Conservation (phyloP, 1,284 basidiomycete genomes). For the Ganoderma sp. region DNA sequence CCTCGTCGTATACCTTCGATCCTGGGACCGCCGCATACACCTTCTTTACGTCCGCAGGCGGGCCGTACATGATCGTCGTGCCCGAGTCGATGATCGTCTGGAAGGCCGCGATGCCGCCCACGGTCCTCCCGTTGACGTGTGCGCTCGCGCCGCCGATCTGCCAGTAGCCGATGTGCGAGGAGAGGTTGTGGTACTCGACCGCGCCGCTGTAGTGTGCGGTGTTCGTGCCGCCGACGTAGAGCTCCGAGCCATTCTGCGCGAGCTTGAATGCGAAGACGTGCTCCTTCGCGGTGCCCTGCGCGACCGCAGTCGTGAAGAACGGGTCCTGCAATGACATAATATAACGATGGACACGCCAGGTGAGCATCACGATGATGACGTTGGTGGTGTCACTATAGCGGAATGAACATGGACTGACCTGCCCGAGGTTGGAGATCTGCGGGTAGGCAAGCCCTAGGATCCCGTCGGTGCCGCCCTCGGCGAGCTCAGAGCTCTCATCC, state of each 20-base stretch:
- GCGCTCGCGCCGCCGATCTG: constrained; percentile 45
- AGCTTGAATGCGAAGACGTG: constrained; percentile 57
- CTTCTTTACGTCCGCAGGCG: constrained; percentile 46
- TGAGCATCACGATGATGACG: constrained; percentile 50
- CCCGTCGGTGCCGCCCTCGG: constrained; percentile 34
- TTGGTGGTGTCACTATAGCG: constrained; percentile 15
- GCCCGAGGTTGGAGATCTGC: constrained; percentile 32
- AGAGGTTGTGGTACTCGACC: constrained; percentile 26
- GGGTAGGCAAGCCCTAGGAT: constrained; percentile 40
- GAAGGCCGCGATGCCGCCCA: constrained; percentile 29
- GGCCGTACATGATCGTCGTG: constrained; percentile 57
- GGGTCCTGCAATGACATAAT: constrained; percentile 13
- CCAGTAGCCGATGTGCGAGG: constrained; percentile 43
- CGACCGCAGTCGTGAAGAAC: constrained; percentile 52
- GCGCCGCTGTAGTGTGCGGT: constrained; percentile 17
- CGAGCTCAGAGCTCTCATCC: constrained; percentile 27
- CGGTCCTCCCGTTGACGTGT: constrained; percentile 37
- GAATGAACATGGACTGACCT: constrained; percentile 18
- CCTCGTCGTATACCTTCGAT: constrained; percentile 33
- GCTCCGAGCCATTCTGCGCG: constrained; percentile 49
- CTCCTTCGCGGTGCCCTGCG: constrained; percentile 42
- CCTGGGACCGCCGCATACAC: constrained; percentile 54
- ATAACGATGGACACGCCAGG: no score
- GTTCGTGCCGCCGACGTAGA: constrained; percentile 52
- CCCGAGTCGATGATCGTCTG: constrained; percentile 46